Percentiles rank a stretch among this genome's conserved stretches.
Conservation (phyloP, 2,329 filamentous ascomycete genomes). For the Aspergillus bombycis region DNA sequence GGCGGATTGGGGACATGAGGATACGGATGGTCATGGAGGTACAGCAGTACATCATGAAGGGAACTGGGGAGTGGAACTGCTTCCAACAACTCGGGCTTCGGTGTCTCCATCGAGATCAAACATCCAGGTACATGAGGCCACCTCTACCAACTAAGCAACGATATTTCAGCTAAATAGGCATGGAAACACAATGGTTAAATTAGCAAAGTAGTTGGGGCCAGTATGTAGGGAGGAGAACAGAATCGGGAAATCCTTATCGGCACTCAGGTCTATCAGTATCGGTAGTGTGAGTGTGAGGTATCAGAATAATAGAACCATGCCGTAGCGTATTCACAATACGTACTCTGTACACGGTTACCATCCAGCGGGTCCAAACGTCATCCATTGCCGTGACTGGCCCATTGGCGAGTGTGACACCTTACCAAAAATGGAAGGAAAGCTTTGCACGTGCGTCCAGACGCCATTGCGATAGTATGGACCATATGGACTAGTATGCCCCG, state of each 20-base stretch:
- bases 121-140: not conserved
- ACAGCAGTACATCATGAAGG: slow-evolving; percentile 36
- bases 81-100: slow-evolving; percentile 1
- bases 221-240: no score
- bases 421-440: slow-evolving; percentile 4
- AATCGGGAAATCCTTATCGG: not conserved
- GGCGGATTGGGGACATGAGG: slow-evolving; percentile 51
- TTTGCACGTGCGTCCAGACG: slow-evolving; percentile 11
- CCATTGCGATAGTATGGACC: slow-evolving; percentile 1
- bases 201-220: not conserved
- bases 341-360: no score
- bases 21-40: slow-evolving; percentile 41
- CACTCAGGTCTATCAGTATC: not conserved
- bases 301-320: not conserved
- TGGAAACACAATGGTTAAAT: not conserved
- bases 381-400: slow-evolving; percentile 1
- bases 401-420: not conserved
- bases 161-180: not conserved
- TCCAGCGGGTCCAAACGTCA: not conserved
- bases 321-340: not conserved
- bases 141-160: not conserved
- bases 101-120: not conserved
- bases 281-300: not conserved
- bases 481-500: not conserved
- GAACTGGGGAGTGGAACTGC: slow-evolving; percentile 25